Percentiles rank a stretch among this genome's conserved stretches.
Conservation (phyloP, 805 yeast genomes). For the Saccharomycopsis sp. region DNA sequence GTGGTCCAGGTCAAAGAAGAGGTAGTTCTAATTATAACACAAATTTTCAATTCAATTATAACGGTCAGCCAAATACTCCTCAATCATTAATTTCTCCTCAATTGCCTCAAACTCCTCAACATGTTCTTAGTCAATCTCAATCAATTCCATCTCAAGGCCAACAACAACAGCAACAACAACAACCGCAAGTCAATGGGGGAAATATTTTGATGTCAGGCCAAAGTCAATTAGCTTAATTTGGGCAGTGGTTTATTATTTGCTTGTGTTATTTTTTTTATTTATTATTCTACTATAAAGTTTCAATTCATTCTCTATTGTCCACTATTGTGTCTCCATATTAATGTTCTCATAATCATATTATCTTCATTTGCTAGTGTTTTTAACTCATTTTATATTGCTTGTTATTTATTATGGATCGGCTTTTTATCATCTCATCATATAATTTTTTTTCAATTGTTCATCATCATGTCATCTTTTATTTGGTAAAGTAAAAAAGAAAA, state of each 20-base stretch:
- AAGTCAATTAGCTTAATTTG: conserved; percentile 2
- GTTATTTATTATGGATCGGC: not conserved
- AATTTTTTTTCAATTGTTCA: not conserved
- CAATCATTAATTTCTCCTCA: conserved; percentile 5
- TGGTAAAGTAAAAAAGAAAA: no score
- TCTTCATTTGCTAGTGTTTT: no score
- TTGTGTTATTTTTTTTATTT: not conserved
- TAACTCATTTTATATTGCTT: not conserved
- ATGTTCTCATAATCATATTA: not conserved
- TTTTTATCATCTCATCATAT: not conserved
- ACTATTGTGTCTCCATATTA: not conserved
- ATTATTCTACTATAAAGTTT: no score
- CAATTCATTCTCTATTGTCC: not conserved
- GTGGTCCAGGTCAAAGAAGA: conserved; percentile 52
- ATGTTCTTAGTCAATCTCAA: not conserved
- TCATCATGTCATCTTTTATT: not conserved
- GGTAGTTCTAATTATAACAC: conserved; percentile 21
- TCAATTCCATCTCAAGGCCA: conserved; percentile 2
- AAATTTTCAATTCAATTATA: not conserved
- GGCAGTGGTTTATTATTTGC: not conserved
- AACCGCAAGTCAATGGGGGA: not conserved
- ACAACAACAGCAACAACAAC: conserved; percentile 7
- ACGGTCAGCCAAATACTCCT: not conserved
- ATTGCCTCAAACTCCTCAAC: not conserved
- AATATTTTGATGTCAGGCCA: not conserved